Base-by-base conservation (phyloP, 331 rosid genomes). In the Phaseolus coccineus region DNA sequence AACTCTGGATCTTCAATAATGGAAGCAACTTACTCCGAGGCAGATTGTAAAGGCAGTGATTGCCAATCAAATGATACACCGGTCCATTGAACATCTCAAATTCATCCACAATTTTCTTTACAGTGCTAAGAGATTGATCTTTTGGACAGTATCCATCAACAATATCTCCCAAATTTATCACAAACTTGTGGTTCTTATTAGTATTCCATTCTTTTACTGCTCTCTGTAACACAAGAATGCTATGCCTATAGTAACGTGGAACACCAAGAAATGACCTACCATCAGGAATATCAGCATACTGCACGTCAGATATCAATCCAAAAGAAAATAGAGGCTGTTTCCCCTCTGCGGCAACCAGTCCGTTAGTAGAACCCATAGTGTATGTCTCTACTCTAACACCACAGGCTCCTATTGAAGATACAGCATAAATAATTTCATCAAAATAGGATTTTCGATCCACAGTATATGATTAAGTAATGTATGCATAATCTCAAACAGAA, bases 11-110 rank as follows among this genome's bases (percentile, higher is more conserved):
- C 74, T 87, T 91, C 72, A 94, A 77, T 39, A 91, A 33, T 6
- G 96, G 98, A 71, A 94, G 91, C 58, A 94, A 83, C 57, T 87
- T 74, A 30, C 33, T 50, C 33, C 94, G 97, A 25, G 97, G 97
- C 69, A 94, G 97, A 83, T 94, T 94, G 84, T 94, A 94, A 47
- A 94, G 93, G 85, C 98, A 94, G 74, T 94, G 98, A 71, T 94
- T 94, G 64, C 98, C 98, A 69, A 94, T 85, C 89, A 91, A 77
- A 81, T 94, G 98, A 86, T 90, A 88, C 51, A 89, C 90, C 1
- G 84, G 87, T 57, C 97, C 97, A 35, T 73, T 70, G 67, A 91
- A 94, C 4, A 72, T 81, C 35, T 87, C 88, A 48, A 91, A 94
- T 81, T 90, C 91, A 16, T 63, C 68, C 8, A 77, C 86, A 25